Percentiles rank a stretch among this genome's conserved stretches.
Evolutionary conservation across 805 yeast genomes (phyloP).

Genomic region (Danielia oregonensis): DNA sequence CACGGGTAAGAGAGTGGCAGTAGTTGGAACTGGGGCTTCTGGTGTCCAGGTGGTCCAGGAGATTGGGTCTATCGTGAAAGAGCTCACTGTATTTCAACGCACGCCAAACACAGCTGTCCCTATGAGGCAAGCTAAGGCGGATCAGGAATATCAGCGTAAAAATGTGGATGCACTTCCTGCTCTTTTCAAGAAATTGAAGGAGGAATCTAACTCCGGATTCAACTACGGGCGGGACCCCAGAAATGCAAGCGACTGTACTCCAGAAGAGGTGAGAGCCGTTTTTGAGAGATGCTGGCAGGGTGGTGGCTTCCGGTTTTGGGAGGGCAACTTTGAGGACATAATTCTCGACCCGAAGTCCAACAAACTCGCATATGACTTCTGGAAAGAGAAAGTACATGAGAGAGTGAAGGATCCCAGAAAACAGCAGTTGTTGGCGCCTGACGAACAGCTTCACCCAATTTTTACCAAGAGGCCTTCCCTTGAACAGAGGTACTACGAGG

Average conservation of each 20-base stretch:
- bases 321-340: too few species aligned
- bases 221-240: not conserved
- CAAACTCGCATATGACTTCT: too few species aligned
- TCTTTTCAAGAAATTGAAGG: slow-evolving; percentile 9
- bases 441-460: slow-evolving; percentile 35
- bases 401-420: slow-evolving; percentile 36
- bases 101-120: slow-evolving; percentile 16
- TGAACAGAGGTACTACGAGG: too few species aligned
- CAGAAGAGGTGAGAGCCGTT: slow-evolving; percentile 12
- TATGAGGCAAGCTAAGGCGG: slow-evolving; percentile 7
- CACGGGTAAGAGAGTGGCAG: too few species aligned
- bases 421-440: slow-evolving; percentile 25
- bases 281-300: slow-evolving; percentile 16
- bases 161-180: not conserved
- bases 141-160: not conserved
- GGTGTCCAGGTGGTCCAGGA: slow-evolving; percentile 25
- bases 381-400: slow-evolving; percentile 8
- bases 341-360: too few species aligned
- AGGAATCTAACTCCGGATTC: not conserved
- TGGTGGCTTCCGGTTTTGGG: too few species aligned
- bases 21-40: slow-evolving; percentile 32
- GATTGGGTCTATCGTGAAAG: slow-evolving; percentile 14
- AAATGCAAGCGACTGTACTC: slow-evolving; percentile 8
- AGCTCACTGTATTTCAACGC: slow-evolving; percentile 13
- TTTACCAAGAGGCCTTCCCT: too few species aligned